Evolutionary conservation across 2,329 filamentous ascomycete genomes (phyloP).

Genomic region (Fusarium sp.): DNA sequence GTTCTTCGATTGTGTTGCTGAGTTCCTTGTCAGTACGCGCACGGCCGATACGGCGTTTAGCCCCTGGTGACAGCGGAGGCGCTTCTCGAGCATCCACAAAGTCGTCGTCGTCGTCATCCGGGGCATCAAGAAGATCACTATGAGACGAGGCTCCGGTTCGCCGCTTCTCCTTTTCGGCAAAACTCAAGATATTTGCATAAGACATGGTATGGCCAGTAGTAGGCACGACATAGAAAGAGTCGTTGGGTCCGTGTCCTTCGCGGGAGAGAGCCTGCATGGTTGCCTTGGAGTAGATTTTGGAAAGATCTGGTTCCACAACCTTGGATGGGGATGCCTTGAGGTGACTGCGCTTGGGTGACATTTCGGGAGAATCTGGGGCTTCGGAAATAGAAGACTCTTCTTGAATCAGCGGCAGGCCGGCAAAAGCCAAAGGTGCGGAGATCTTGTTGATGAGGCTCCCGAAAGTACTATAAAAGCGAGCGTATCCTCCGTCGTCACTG

Average conservation of each 20-base stretch:
- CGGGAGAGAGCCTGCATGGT: slow-evolving; percentile 81
- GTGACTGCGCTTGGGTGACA: slow-evolving; percentile 52
- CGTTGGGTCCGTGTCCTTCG: slow-evolving; percentile 69
- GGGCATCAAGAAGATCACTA: slow-evolving; percentile 57
- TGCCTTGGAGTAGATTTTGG: slow-evolving; percentile 84
- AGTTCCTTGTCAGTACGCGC: slow-evolving; percentile 56
- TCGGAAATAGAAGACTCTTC: slow-evolving; percentile 54
- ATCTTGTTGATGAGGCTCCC: slow-evolving; percentile 88
- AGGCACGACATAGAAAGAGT: slow-evolving; percentile 95
- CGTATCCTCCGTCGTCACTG: slow-evolving; percentile 78
- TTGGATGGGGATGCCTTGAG: slow-evolving; percentile 47
- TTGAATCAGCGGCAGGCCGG: slow-evolving; percentile 80
- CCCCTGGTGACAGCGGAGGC: slow-evolving; percentile 55
- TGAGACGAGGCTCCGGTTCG: slow-evolving; percentile 63
- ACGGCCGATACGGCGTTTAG: slow-evolving; percentile 54
- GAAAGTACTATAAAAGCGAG: slow-evolving; percentile 91
- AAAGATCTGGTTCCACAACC: slow-evolving; percentile 70
- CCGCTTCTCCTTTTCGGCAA: slow-evolving; percentile 72
- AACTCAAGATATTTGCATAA: slow-evolving; percentile 87
- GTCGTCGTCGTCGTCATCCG: slow-evolving; percentile 78
- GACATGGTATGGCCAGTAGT: slow-evolving; percentile 90
- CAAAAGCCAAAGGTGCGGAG: slow-evolving; percentile 90
- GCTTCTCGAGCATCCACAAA: slow-evolving; percentile 89
- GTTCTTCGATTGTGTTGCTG: slow-evolving; percentile 82
- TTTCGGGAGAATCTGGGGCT: slow-evolving; percentile 49